Evolutionary conservation across 208 protist species (phyloP).

Genomic region (Crithidia fasciculata): DNA sequence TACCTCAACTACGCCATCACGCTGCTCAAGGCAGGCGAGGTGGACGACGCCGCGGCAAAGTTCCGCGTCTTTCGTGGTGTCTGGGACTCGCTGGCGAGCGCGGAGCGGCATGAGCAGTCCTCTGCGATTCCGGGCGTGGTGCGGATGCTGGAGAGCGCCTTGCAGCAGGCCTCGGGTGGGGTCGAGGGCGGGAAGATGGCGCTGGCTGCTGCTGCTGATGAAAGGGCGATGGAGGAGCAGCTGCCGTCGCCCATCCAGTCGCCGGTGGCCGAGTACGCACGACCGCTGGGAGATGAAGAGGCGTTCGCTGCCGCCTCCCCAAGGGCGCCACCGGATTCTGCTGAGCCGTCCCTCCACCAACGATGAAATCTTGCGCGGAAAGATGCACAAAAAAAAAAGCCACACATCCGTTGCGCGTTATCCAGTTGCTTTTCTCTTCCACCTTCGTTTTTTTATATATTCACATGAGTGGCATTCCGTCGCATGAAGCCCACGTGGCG

Average conservation of each 20-base stretch:
- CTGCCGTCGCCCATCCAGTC: neutral
- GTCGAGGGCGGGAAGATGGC: too few species aligned
- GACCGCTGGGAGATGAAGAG: too few species aligned
- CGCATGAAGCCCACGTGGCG: neutral
- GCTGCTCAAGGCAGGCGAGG: conserved; percentile 63
- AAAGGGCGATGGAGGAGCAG: neutral
- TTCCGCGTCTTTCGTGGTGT: conserved; percentile 51
- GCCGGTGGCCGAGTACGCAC: neutral
- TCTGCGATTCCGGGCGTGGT: conserved; percentile 33
- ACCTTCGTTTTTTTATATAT: too few species aligned
- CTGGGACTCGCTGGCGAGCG: conserved; percentile 41
- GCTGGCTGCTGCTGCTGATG: too few species aligned
- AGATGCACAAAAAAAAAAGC: too few species aligned
- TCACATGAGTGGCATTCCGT: neutral
- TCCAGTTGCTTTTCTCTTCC: too few species aligned
- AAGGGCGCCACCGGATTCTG: too few species aligned
- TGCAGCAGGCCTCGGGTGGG: neutral
- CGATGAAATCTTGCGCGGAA: too few species aligned
- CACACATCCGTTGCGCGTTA: too few species aligned
- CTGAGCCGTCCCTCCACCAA: too few species aligned
- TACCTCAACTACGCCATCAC: conserved; percentile 94
- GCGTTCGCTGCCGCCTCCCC: too few species aligned
- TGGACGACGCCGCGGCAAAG: conserved; percentile 49
- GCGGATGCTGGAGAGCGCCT: conserved; percentile 25
- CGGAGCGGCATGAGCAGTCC: conserved; percentile 40